A percentile compares a stretch with the other conserved stretches of the same genome.
Conservation (phyloP, 2,329 filamentous ascomycete genomes). For the Kalaharituber pfeilii region DNA sequence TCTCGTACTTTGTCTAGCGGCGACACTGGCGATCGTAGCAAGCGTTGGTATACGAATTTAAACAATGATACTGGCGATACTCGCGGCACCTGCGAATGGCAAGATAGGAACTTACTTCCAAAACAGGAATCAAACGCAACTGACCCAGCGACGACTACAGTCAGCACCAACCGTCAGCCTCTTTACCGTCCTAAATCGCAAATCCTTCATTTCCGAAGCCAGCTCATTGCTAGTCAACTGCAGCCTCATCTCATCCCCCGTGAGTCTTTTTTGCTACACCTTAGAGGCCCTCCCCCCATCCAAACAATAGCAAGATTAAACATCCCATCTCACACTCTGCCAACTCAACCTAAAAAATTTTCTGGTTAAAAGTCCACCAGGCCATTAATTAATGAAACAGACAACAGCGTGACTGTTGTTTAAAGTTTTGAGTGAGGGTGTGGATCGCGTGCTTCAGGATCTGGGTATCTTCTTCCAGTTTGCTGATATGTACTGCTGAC, state of each 20-base stretch:
- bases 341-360: not conserved
- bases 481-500: too few species aligned
- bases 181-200: not conserved
- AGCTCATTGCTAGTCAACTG: too few species aligned
- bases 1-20: constrained; percentile 41
- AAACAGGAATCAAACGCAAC: constrained; percentile 95
- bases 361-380: constrained; percentile 18
- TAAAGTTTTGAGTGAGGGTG: too few species aligned
- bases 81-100: not conserved
- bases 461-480: too few species aligned
- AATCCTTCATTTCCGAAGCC: too few species aligned
- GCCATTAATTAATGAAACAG: not conserved
- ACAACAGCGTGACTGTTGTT: not conserved
- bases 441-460: too few species aligned
- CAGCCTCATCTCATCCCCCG: too few species aligned
- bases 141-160: constrained; percentile 54
- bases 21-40: too few species aligned
- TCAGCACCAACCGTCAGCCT: not conserved
- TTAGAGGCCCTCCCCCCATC: not conserved
- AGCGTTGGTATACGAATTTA: too few species aligned
- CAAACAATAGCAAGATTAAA: too few species aligned
- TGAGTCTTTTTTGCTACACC: too few species aligned
- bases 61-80: constrained; percentile 6
- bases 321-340: too few species aligned
- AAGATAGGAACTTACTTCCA: constrained; percentile 63